Base-by-base conservation (phyloP, 2,329 filamentous ascomycete species). In the Sclerotinia sclerotiorum region DNA sequence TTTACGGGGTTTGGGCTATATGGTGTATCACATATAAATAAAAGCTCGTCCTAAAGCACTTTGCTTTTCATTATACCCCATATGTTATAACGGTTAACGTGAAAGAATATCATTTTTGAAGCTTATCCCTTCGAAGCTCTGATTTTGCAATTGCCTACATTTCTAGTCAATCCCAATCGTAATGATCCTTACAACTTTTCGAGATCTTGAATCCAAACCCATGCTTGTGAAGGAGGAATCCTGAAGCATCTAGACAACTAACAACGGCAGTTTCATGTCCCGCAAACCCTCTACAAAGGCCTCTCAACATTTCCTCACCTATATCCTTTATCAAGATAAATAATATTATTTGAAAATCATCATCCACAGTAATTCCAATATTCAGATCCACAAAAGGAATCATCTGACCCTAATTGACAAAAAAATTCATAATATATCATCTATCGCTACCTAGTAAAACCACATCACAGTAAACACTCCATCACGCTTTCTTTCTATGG, bases 1-100 rank as follows among this genome's bases (percentile, higher is more conserved):
- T 67, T 69, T 71, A 71, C 72, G 65, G 69, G 70, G 69, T 61
- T 72, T 70, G 54, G 65, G 73, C 70, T 70, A 70, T 74, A 70
- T 72, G 68, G 51, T 49, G 42, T 65, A 56, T 24, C 56, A 39
- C 54, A 68, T 65, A 55, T 68, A 24, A 65, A 64, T 65, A 68
- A 64, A 64, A 64, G 58, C 66, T 68, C 60, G 27, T 64, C 60
- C 42, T 56, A 49, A 57, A 66, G 49, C 52, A 57, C n/a, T 68
- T 68, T 56, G 66, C 39, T 68, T 65, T 65, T 67, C 51, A 67
- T 54, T 61, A 67, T 62, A 67, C 65, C 65, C 65, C 27, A 52
- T 39, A 49, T 57, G 62, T 42, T 65, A 65, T 44, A 29, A 44
- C 48, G 52, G 49, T 57, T 54, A 29, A 65, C 51, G 62, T 65